A percentile compares a stretch with the other conserved stretches of the same genome.
Evolutionary conservation across 345 rosid genomes (phyloP).

Genomic region (Eucalyptus marginata): DNA sequence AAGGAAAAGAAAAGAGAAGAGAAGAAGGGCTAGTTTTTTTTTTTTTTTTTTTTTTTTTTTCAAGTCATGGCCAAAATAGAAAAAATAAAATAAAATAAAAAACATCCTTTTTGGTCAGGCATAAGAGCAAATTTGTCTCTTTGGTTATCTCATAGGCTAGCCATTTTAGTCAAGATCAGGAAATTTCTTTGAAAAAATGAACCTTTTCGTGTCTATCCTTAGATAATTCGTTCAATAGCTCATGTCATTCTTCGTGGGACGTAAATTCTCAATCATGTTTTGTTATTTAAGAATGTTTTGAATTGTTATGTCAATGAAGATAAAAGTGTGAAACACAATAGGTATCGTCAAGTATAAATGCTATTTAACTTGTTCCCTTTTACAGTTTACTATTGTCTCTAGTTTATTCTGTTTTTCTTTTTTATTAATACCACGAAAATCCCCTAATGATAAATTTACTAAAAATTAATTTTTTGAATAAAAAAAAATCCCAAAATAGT

Average conservation of each 20-base stretch:
- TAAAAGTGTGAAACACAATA: background rate
- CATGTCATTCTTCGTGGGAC: background rate
- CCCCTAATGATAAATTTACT: background rate
- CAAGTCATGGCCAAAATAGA: background rate
- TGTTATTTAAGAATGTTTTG: background rate
- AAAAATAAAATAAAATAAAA: background rate
- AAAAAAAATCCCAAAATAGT: too few relatives aligned
- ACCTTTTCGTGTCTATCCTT: background rate
- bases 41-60: background rate
- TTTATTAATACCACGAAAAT: too few relatives aligned
- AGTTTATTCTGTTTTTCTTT: background rate
- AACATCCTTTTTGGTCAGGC: background rate
- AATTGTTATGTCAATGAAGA: background rate
- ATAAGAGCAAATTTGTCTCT: background rate
- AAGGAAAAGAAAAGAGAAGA: background rate
- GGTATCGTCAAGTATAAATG: background rate
- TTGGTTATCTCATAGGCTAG: background rate
- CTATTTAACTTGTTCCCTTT: background rate
- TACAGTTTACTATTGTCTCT: background rate
- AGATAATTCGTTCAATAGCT: background rate
- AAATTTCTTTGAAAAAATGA: background rate
- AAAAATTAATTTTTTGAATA: too few relatives aligned
- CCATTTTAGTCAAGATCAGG: background rate
- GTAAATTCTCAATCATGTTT: background rate
- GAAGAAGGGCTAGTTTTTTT: background rate